Evolutionary conservation across 2,329 filamentous ascomycete genomes (phyloP).

Genomic region (Ophiostoma piceae): DNA sequence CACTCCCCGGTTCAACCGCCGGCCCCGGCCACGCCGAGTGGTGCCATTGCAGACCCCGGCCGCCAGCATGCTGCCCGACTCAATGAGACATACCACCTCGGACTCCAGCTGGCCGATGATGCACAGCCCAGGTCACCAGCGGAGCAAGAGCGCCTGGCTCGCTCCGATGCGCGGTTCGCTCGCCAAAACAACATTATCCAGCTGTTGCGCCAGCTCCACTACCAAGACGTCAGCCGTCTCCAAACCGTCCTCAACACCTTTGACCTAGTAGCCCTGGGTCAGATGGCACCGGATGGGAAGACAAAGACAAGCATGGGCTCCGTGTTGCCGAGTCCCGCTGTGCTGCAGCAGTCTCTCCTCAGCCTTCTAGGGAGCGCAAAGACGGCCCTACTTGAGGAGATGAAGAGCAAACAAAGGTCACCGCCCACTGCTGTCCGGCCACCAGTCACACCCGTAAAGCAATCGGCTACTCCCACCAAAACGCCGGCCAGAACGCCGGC

Average conservation of each 20-base stretch:
- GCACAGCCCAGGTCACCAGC: constrained; percentile 25
- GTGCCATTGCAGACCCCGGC: constrained; percentile 18
- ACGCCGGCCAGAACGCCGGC: not conserved
- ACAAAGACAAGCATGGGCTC: not conserved
- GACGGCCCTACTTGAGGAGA: not conserved
- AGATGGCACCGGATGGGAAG: not conserved
- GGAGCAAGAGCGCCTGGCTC: constrained; percentile 25
- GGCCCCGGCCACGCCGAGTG: not conserved
- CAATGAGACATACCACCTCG: constrained; percentile 32
- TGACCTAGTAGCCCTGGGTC: not conserved
- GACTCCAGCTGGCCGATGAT: constrained; percentile 28
- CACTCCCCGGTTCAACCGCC: not conserved
- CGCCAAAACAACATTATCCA: constrained; percentile 29
- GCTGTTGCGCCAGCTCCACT: constrained; percentile 30
- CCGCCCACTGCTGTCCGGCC: not conserved
- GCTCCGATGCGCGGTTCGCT: constrained; percentile 23
- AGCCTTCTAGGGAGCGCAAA: constrained; percentile 25
- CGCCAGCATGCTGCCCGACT: constrained; percentile 28
- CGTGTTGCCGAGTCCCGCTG: not conserved
- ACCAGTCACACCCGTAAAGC: not conserved
- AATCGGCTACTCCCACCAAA: not conserved
- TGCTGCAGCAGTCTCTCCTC: constrained; percentile 30
- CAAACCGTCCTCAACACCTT: not conserved
- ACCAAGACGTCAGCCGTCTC: not conserved
- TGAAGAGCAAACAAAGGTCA: not conserved